A percentile compares a stretch with the other conserved stretches of the same genome.
phyloP scores from a whole-genome alignment of 1,284 basidiomycete species.

The Cryptococcus sp. region DNA sequence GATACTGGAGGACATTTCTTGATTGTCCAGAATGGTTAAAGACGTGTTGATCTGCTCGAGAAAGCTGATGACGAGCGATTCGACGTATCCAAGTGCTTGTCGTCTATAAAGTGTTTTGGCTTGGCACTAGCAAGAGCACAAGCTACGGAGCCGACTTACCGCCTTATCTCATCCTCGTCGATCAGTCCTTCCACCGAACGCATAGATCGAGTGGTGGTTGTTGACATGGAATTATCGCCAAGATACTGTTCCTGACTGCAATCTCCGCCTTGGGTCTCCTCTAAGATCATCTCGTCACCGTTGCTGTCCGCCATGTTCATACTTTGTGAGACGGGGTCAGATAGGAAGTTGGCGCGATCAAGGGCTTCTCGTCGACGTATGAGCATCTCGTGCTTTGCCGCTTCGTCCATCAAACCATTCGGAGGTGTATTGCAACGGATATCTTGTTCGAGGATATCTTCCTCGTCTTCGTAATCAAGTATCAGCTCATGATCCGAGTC shows the following conservation, averaged over 20 bases:
- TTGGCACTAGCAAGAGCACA: background rate
- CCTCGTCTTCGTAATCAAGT: background rate
- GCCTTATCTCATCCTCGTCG: background rate
- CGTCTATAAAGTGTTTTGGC: constrained; percentile 5
- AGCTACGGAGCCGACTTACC: background rate
- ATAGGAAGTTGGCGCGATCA: too few relatives aligned
- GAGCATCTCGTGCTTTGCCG: background rate
- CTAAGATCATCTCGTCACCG: too few relatives aligned
- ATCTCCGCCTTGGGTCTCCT: too few relatives aligned
- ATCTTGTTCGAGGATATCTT: constrained; percentile 2
- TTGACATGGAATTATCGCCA: too few relatives aligned
- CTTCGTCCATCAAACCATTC: too few relatives aligned
- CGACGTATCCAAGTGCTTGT: constrained; percentile 24
- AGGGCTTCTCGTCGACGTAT: constrained; percentile 3
- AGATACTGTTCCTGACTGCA: too few relatives aligned
- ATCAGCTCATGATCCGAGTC: too few relatives aligned
- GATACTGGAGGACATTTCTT: background rate
- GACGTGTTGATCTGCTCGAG: constrained; percentile 19
- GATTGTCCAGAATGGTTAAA: background rate
- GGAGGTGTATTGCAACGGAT: too few relatives aligned
- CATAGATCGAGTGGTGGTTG: too few relatives aligned
- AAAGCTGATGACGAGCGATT: constrained; percentile 18
- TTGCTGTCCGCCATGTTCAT: too few relatives aligned
- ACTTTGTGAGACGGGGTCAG: too few relatives aligned
- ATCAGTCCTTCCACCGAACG: too few relatives aligned